Evolutionary conservation across 371 early-diverging fungal species (phyloP).

Genomic region (Rhizopus delemar): DNA sequence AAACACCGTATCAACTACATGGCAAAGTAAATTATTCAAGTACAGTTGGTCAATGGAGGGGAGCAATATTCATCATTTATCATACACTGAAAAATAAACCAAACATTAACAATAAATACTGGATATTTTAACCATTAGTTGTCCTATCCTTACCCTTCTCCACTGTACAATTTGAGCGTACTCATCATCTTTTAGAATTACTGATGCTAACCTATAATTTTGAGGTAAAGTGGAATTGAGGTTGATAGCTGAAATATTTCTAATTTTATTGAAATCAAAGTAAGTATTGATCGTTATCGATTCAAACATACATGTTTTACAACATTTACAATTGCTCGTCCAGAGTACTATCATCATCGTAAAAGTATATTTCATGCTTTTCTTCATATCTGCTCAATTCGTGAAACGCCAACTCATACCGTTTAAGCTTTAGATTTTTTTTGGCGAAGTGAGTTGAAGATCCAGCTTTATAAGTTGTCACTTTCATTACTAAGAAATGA

Average conservation of each 20-base stretch:
- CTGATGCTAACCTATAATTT: too few relatives aligned
- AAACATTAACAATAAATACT: too few relatives aligned
- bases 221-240: background rate
- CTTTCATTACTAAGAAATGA: too few relatives aligned
- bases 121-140: too few relatives aligned
- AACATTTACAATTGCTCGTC: background rate
- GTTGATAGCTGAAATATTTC: background rate
- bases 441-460: too few relatives aligned
- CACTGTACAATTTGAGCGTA: too few relatives aligned
- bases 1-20: constrained; percentile 15
- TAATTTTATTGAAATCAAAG: constrained; percentile 3
- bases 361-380: background rate
- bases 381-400: background rate
- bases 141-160: too few relatives aligned
- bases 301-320: background rate
- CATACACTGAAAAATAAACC: too few relatives aligned
- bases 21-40: constrained; percentile 18
- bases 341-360: background rate
- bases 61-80: constrained; percentile 5
- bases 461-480: too few relatives aligned
- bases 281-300: background rate
- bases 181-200: too few relatives aligned
- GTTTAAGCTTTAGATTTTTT: too few relatives aligned
- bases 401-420: background rate
- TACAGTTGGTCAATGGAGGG: constrained; percentile 13